phyloP scores from a whole-genome alignment of 2,329 filamentous ascomycete species.

The Alternaria triticimaculans region DNA sequence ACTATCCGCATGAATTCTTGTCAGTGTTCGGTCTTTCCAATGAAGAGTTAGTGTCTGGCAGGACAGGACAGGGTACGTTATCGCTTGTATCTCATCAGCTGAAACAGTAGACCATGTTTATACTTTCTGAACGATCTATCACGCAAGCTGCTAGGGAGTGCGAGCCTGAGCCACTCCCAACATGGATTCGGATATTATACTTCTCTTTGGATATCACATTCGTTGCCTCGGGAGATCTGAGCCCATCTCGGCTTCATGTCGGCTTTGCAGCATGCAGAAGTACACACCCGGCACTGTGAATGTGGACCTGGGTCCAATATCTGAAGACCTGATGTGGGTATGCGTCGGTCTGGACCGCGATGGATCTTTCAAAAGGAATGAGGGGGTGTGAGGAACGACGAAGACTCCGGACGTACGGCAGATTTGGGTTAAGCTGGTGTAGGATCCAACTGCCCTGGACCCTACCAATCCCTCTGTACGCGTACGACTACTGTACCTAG shows the following conservation, averaged over 20 bases:
- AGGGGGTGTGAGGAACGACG: background rate
- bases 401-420: background rate
- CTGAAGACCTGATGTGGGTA: background rate
- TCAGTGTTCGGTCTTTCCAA: background rate
- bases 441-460: background rate
- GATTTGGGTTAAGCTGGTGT: background rate
- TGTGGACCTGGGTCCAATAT: background rate
- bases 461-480: background rate
- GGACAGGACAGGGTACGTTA: background rate
- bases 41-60: slow-evolving; percentile 1
- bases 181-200: background rate
- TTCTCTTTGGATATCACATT: background rate
- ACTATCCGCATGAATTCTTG: background rate
- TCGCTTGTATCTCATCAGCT: background rate
- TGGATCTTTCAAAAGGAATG: background rate
- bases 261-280: background rate
- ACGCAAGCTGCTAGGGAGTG: background rate
- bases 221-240: background rate
- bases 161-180: background rate
- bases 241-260: slow-evolving; percentile 1
- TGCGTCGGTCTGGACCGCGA: slow-evolving; percentile 1
- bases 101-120: background rate
- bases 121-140: background rate
- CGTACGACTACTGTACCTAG: background rate
- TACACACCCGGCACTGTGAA: background rate